Conservation (phyloP, 129 eudicot species). For the carrot (Daucus carota) region DNA sequence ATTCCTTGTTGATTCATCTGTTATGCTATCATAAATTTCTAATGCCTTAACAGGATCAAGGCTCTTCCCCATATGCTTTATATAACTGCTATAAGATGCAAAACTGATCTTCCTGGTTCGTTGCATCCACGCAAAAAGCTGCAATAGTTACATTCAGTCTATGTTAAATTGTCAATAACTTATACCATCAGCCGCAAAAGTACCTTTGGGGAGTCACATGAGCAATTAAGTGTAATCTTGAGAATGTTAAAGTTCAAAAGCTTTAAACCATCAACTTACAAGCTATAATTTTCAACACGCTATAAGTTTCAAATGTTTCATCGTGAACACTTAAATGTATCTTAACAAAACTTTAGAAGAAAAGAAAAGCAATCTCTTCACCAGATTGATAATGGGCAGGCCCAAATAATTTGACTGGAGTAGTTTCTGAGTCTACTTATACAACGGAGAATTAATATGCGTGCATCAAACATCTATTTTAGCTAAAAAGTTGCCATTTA, state of each 20-base stretch:
- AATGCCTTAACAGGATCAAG: constrained; percentile 51
- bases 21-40: constrained; percentile 61
- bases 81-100: constrained; percentile 84
- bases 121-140: constrained; percentile 94
- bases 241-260: not conserved
- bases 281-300: not conserved
- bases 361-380: not conserved
- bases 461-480: not conserved
- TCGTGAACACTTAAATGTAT: not conserved
- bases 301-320: not conserved
- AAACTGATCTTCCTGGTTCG: constrained; percentile 49
- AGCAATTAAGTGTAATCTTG: not conserved
- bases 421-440: not conserved
- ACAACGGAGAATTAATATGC: not conserved
- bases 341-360: not conserved
- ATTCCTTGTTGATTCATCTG: constrained; percentile 44
- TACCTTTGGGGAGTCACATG: too few species aligned
- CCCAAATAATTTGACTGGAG: not conserved
- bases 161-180: not conserved
- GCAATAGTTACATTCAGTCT: constrained; percentile 17
- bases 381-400: not conserved
- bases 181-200: not conserved
- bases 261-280: not conserved
- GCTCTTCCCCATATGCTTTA: constrained; percentile 63
- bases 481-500: not conserved